Evolutionary conservation across 306 rosid species (phyloP).

Genomic region (Vigna nakashimae): DNA sequence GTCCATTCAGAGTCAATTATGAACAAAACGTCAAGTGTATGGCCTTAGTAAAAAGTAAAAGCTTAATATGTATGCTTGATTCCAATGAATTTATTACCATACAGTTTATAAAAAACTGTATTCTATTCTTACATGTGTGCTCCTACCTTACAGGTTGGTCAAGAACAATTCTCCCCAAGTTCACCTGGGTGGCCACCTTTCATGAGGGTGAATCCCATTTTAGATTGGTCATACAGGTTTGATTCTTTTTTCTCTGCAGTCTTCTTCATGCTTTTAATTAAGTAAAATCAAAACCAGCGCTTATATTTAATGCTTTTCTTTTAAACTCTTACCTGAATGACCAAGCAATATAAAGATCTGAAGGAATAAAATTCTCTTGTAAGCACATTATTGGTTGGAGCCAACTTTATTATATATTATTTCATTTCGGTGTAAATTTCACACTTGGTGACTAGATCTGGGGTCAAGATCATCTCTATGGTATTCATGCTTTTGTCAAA

Average conservation of each 20-base stretch:
- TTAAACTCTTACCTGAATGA: constrained; percentile 23
- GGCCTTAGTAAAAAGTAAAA: constrained; percentile 13
- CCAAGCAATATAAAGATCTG: constrained; percentile 28
- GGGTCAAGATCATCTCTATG: too few species aligned
- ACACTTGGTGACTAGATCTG: background rate
- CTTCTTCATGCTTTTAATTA: background rate
- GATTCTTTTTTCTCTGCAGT: constrained; percentile 34
- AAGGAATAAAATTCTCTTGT: constrained; percentile 7
- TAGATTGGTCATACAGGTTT: constrained; percentile 96
- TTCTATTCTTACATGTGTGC: constrained; percentile 23
- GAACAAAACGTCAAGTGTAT: constrained; percentile 22
- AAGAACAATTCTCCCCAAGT: constrained; percentile 97
- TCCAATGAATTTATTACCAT: constrained; percentile 13
- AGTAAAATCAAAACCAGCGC: constrained; percentile 30
- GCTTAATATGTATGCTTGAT: background rate
- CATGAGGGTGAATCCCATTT: constrained; percentile 97
- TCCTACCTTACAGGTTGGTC: constrained; percentile 77
- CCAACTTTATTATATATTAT: constrained; percentile 1
- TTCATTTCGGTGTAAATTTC: constrained; percentile 36
- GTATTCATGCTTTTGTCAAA: too few species aligned
- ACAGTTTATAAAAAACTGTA: background rate
- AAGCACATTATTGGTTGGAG: constrained; percentile 4
- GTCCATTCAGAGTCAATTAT: background rate
- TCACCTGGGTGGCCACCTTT: constrained; percentile 97
- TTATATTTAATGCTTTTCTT: constrained; percentile 31